Base-by-base conservation (phyloP, 1,284 basidiomycete genomes). In the Rhodotorula glutinis region DNA sequence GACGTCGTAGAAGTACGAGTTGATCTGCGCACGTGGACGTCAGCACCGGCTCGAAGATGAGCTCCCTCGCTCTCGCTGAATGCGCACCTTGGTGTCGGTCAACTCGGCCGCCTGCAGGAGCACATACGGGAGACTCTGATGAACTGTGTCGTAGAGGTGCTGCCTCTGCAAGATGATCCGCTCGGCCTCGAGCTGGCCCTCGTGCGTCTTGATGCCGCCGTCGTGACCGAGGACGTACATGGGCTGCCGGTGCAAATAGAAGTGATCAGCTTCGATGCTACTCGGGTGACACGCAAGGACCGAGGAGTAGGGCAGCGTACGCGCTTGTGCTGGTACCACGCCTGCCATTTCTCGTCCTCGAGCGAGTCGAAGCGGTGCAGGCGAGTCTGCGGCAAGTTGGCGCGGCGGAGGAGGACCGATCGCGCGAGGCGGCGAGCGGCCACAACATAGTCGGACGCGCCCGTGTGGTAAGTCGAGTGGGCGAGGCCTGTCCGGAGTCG, bases 141-240 rank as follows among this genome's bases (percentile, higher is more conserved):
- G 72, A 3, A 86, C 78, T 4, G 87, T 75, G 30, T 79, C 74
- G 54, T 80, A 82, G 1, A 88, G 69, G 70, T 85, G 83, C 0
- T 76, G 58, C 4, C 86, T 81, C 67, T 86, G 85, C 7, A 78
- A 72, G 2, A 87, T 77, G 17, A 81, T 75, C 16, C 79, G 77
- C 52, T 80, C 78, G 4, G 76, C 67, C 3, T 71, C 69, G 16
- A 77, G 57, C 1, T 63, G 51, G 19, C 68, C 62, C 14, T 60
- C 64, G 4, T 66, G 61, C 17, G 40, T 57, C 10, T 75, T 67
- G 5, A 76, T 59, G 3, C 81, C 82, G 9, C 85, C 86, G 65
- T 86, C 85, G 70, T 84, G 83, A 17, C 81, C 78, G 78, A 88
- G 79, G 25, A 84, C 79, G 63, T 87, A 87, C 86, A 88, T 87